Base-by-base conservation (phyloP, 2,329 filamentous ascomycete genomes). In the Berkeleyomyces basicola region DNA sequence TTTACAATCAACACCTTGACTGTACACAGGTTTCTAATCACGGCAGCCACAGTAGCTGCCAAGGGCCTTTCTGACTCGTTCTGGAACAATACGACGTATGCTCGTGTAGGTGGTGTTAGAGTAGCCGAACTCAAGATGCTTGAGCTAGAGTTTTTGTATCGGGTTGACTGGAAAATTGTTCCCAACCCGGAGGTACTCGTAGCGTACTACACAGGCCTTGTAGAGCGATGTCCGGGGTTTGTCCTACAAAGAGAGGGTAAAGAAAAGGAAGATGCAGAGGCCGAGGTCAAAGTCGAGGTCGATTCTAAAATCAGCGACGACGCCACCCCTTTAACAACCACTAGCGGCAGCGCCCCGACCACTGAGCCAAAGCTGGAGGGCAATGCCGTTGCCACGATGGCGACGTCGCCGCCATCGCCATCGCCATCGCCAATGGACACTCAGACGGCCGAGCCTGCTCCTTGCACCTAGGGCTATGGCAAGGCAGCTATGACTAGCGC, bases 21-120 rank as follows among this genome's bases (percentile, higher is more conserved):
- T 0, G 92, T 99, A 2, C 93, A 99, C 75, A 90, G 93, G 7
- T 99, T 97, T 70, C 81, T 99, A 7, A 99, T 99, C 67, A 93
- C 92, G 1, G 90, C 91, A 23, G 92, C 91, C 7, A 96, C 93
- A 0, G 93, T 99, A 3, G 93, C 92, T 5, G 90, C 91, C 63
- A 99, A 99, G 73, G 93, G 93, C 0, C 80, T 99, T 10, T 96
- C 90, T 40, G 93, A 99, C 72, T 90, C 88, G 39, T 99, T 99
- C 72, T 96, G 93, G 90, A 97, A 95, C 66, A 99, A 99, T 74
- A 89, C 89, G 37, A 95, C 92, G 0, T 99, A 99, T 71, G 91
- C 93, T 44, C 82, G 90, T 62, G 91, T 99, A 0, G 93, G 93
- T 4, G 93, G 93, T 66, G 90, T 99, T 59, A 90, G 89, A 67